Conservation (phyloP, 2,329 filamentous ascomycete genomes). For the Zelopaecilomyces penicillatus region DNA sequence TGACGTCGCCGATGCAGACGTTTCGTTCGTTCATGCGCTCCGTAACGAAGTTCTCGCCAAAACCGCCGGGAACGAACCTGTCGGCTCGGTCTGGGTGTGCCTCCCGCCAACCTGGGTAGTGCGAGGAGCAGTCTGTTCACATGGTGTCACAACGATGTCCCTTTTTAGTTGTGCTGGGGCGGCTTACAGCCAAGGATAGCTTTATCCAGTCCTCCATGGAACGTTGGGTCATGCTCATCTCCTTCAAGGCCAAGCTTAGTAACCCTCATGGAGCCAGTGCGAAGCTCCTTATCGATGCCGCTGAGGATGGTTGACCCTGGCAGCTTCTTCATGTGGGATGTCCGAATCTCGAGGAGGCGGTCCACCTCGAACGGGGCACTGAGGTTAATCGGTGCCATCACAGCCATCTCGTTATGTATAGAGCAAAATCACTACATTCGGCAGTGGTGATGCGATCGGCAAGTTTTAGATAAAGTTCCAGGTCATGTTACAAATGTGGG, state of each 20-base stretch:
- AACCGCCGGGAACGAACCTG: conserved; percentile 48
- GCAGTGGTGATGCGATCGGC: no score
- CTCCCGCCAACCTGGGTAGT: conserved; percentile 47
- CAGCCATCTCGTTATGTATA: no score
- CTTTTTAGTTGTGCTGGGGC: neutral
- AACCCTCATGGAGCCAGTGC: conserved; percentile 37
- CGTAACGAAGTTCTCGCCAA: conserved; percentile 57
- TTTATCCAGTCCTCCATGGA: conserved; percentile 56
- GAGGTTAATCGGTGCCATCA: conserved; percentile 23
- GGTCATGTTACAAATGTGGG: no score
- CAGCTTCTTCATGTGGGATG: conserved; percentile 47
- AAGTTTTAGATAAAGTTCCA: no score
- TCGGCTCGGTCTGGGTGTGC: conserved; percentile 43
- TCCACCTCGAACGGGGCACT: conserved; percentile 37
- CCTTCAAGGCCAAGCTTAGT: conserved; percentile 42
- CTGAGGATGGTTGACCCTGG: conserved; percentile 41
- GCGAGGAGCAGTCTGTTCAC: conserved; percentile 45
- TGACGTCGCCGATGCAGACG: conserved; percentile 55
- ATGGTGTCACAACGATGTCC: neutral
- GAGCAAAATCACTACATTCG: no score
- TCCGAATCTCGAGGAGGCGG: conserved; percentile 47
- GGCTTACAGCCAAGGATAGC: conserved; percentile 49
- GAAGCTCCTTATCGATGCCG: conserved; percentile 47
- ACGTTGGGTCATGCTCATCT: conserved; percentile 54
- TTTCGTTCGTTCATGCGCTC: conserved; percentile 53